phyloP scores from a whole-genome alignment of 2,329 filamentous ascomycete species.

The Colletotrichum gigasporum region DNA sequence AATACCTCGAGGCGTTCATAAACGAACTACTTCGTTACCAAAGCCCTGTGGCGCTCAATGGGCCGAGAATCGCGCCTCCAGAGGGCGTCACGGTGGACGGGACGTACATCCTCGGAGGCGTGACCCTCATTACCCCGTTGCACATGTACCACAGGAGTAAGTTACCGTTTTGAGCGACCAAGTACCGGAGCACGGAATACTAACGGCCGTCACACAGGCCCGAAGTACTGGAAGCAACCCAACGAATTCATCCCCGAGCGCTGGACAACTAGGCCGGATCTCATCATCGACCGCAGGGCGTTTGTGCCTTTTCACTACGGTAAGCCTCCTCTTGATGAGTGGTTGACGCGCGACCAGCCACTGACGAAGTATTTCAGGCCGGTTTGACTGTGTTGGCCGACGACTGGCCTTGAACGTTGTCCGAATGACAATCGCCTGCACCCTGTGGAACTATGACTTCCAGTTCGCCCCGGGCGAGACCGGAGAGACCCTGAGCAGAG shows the following conservation, averaged over 20 bases:
- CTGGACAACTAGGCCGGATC: constrained; percentile 34
- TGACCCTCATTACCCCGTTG: constrained; percentile 21
- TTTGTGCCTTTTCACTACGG: constrained; percentile 23
- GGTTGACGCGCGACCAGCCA: background rate
- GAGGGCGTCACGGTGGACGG: constrained; percentile 38
- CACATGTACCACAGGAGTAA: constrained; percentile 22
- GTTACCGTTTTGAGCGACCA: too few relatives aligned
- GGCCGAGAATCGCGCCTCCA: constrained; percentile 36
- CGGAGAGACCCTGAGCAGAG: background rate
- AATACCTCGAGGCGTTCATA: constrained; percentile 38
- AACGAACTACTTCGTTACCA: constrained; percentile 42
- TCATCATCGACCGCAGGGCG: constrained; percentile 33
- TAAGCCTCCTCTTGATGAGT: background rate
- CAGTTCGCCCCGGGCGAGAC: constrained; percentile 23
- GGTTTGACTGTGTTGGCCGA: constrained; percentile 25
- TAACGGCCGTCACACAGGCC: background rate
- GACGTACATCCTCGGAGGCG: constrained; percentile 38
- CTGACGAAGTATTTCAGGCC: background rate
- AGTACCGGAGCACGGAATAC: too few relatives aligned
- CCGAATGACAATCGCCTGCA: constrained; percentile 20
- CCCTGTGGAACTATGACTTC: constrained; percentile 29
- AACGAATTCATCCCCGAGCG: constrained; percentile 36
- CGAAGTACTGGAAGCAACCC: constrained; percentile 25
- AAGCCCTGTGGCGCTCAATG: constrained; percentile 39
- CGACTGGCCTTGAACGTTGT: constrained; percentile 23